Conservation (phyloP, 345 rosid species). For the Rhizophora mangle region DNA sequence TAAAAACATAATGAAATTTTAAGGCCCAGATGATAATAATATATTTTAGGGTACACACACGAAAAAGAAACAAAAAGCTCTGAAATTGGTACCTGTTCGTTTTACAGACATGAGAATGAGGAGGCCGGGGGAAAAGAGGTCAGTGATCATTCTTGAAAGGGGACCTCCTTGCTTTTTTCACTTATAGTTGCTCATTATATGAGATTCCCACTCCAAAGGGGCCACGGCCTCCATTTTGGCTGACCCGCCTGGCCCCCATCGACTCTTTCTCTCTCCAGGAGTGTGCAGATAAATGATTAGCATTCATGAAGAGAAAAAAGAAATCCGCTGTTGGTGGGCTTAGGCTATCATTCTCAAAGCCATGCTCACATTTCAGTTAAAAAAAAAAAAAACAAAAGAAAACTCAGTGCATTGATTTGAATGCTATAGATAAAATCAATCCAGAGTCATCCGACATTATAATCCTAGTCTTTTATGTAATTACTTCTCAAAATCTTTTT, state of each 20-base stretch:
- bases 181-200: conserved; percentile 23
- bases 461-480: background rate
- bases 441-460: background rate
- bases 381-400: too few relatives aligned
- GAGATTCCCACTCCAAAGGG: conserved; percentile 13
- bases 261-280: background rate
- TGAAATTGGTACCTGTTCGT: too few relatives aligned
- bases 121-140: background rate
- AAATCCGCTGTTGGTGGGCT: conserved; percentile 19
- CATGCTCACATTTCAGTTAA: conserved; percentile 25
- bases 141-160: conserved; percentile 16
- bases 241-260: background rate
- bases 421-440: conserved; percentile 2
- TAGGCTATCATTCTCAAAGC: conserved; percentile 32
- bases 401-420: background rate
- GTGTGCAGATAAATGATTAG: conserved; percentile 19
- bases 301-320: conserved; percentile 23
- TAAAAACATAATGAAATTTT: conserved; percentile 11
- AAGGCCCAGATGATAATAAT: conserved; percentile 1
- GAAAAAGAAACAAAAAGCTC: too few relatives aligned
- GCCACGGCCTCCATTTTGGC: conserved; percentile 19
- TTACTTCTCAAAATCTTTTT: background rate
- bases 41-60: too few relatives aligned
- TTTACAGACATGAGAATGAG: too few relatives aligned
- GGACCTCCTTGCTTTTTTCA: conserved; percentile 6